phyloP scores from a whole-genome alignment of 1,284 basidiomycete genomes.

The Sanghuangporus baumii region DNA sequence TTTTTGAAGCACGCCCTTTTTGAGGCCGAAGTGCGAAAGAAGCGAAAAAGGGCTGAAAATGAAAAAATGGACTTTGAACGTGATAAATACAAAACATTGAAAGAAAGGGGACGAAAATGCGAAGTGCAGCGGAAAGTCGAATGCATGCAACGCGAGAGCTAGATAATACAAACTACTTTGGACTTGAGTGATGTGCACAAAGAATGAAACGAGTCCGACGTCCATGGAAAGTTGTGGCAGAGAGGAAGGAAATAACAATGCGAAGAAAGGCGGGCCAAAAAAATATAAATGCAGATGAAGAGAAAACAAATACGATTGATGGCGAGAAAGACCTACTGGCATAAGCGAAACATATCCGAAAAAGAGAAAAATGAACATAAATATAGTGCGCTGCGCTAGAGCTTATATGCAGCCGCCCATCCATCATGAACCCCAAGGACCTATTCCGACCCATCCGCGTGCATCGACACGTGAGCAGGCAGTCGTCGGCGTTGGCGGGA shows the following conservation, averaged over 20 bases:
- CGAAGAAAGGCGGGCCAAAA: background rate
- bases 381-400: background rate
- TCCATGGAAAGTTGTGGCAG: background rate
- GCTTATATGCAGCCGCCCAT: background rate
- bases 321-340: background rate
- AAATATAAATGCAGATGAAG: background rate
- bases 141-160: background rate
- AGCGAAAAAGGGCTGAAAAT: conserved; percentile 8
- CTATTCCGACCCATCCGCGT: conserved; percentile 62
- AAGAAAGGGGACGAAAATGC: background rate
- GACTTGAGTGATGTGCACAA: background rate
- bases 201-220: background rate
- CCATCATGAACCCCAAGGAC: conserved; percentile 24
- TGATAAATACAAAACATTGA: conserved; percentile 18
- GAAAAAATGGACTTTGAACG: conserved; percentile 18
- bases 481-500: conserved; percentile 70
- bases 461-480: conserved; percentile 78
- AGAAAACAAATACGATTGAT: background rate
- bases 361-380: background rate
- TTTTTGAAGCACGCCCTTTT: background rate
- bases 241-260: background rate
- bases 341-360: background rate
- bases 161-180: background rate
- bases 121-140: conserved; percentile 4
- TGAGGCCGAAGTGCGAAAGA: conserved; percentile 1